A percentile compares a stretch with the other conserved stretches of the same genome.
Evolutionary conservation across 495 filamentous ascomycete species (phyloP).

Genomic region (Aspergillus funiculosus): DNA sequence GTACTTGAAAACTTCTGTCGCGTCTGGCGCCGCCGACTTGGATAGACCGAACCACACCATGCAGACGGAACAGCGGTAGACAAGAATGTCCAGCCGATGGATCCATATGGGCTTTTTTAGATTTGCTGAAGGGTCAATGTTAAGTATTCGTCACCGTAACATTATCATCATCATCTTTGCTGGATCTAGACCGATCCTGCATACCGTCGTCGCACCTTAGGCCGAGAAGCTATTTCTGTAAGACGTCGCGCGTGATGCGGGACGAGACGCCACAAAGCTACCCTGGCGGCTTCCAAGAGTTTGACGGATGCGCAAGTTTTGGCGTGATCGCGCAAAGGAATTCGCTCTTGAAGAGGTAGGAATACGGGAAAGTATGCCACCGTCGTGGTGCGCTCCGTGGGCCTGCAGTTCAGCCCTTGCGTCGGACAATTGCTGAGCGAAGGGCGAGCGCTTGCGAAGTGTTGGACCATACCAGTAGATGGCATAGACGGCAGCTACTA

Average conservation of each 20-base stretch:
- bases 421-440: constrained; percentile 64
- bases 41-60: too few species aligned
- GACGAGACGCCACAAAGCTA: constrained; percentile 31
- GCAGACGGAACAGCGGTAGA: background rate
- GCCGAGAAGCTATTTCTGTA: constrained; percentile 33
- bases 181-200: constrained; percentile 1
- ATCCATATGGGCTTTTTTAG: background rate
- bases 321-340: constrained; percentile 45
- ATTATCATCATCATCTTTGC: constrained; percentile 8
- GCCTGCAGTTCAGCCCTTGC: constrained; percentile 42
- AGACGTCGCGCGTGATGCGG: constrained; percentile 33
- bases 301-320: constrained; percentile 44
- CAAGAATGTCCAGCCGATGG: background rate
- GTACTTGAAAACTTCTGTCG: too few species aligned
- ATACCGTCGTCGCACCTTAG: background rate
- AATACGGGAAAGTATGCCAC: constrained; percentile 33
- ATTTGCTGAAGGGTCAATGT: constrained; percentile 6
- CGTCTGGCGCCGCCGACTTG: too few species aligned
- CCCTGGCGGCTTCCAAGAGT: constrained; percentile 37
- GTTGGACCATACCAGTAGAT: constrained; percentile 71
- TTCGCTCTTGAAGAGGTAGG: constrained; percentile 37
- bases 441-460: constrained; percentile 63
- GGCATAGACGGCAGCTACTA: constrained; percentile 69
- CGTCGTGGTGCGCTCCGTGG: constrained; percentile 21
- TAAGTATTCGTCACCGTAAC: constrained; percentile 6